Base-by-base conservation (phyloP, 306 rosid species). In the Lablab purpureus region DNA sequence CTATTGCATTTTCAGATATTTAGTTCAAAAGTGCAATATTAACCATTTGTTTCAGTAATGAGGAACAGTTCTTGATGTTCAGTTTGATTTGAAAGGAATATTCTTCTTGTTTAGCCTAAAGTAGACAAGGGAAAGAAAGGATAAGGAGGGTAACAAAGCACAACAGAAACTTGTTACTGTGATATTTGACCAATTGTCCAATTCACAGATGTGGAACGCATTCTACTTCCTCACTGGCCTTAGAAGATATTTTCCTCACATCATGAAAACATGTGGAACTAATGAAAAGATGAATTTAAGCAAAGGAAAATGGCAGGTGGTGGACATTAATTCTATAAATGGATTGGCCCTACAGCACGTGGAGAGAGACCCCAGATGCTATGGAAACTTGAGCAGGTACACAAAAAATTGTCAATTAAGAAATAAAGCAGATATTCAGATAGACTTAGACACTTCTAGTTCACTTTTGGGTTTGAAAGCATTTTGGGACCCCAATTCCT, bases 321-420 rank as follows among this genome's bases (percentile, higher is more conserved):
- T 41, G 64, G 60, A 41, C 5, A 67, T 8, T 50, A 43, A 59
- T 71, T 76, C 54, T 10, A 18, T 45, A 17, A 62, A 23, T 60
- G 54, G 41, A 51, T 8, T 45, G 80, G 84, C 21, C 84, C 87
- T 79, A 80, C 74, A 60, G 75, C 89, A 81, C 77, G 88, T 84
- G 87, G 79, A 36, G 14, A 11, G 76, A 37, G 81, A 25, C 86
- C 88, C 87, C 72, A 55, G 58, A 9, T 55, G 75, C 32, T 22
- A 2, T 36, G 69, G 60, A 70, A 77, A 71, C 21, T 64, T 63
- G 37, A 63, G 37, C 11, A 49, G 68, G 7, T 23, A 43, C 58
- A 21, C 32, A 34, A 2, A 1, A 32, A 32, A 7, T 36, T 22
- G 21, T 77, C 45, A 51, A 66, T 45, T 72, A 18, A 66, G 34